These are phyloP conservation scores for Volutella citrinella DNA, from an alignment of 2,329 filamentous ascomycete genomes.

Conservation along the genomic window DNA sequence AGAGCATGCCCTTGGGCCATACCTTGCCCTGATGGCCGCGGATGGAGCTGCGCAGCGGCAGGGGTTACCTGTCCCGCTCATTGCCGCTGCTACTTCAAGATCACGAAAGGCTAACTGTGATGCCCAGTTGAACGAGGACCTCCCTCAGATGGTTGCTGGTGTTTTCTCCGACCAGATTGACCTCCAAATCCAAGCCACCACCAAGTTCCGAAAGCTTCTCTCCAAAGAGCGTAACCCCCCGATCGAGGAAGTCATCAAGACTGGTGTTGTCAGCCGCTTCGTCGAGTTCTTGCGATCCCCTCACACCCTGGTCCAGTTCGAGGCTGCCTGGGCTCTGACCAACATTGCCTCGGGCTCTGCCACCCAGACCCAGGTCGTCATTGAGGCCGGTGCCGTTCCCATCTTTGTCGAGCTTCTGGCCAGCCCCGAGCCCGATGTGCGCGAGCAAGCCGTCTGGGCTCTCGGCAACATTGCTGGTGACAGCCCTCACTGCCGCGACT, in stretches of 20 bases:
- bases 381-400: slow-evolving; percentile 94
- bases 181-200: slow-evolving; percentile 93
- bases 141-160: slow-evolving; percentile 95
- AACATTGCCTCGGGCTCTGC: slow-evolving; percentile 98
- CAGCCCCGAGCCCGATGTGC: slow-evolving; percentile 95
- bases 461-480: slow-evolving; percentile 98
- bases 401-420: slow-evolving; percentile 96
- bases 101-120: slow-evolving; percentile 14
- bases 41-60: no score
- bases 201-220: slow-evolving; percentile 95
- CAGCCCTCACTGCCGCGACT: slow-evolving; percentile 95
- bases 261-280: slow-evolving; percentile 93
- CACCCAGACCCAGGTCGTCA: slow-evolving; percentile 96
- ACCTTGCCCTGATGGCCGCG: no score
- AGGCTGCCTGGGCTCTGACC: slow-evolving; percentile 97
- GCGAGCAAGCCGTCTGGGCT: slow-evolving; percentile 98
- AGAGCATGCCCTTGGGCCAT: background rate
- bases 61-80: slow-evolving; percentile 9
- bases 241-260: slow-evolving; percentile 99
- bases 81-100: slow-evolving; percentile 7
- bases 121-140: slow-evolving; percentile 86
- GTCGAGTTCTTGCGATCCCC: slow-evolving; percentile 98
- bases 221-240: slow-evolving; percentile 99
- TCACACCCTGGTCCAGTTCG: slow-evolving; percentile 97
- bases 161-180: slow-evolving; percentile 99